A percentile compares a stretch with the other conserved stretches of the same genome.
phyloP scores from a whole-genome alignment of 176 grass and related monocot genomes.

The Lolium multiflorum region DNA sequence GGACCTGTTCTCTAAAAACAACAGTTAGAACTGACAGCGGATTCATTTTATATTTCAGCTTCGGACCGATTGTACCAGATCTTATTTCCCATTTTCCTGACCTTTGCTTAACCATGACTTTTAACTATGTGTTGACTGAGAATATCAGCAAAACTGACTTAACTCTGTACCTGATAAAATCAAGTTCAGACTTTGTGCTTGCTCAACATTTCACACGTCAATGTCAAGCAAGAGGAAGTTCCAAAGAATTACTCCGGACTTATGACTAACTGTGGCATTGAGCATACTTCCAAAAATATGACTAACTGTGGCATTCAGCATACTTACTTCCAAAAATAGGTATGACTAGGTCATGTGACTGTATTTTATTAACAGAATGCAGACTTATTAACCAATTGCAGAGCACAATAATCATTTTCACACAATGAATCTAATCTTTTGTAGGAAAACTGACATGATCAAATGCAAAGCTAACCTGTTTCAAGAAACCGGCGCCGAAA shows the following conservation, averaged over 20 bases:
- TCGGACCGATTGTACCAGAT: conserved; percentile 45
- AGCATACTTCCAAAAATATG: conserved; percentile 10
- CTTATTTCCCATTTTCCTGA: conserved; percentile 34
- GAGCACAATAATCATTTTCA: background rate
- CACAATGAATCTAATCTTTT: background rate
- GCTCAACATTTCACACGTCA: conserved; percentile 7
- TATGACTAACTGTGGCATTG: background rate
- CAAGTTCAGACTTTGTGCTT: background rate
- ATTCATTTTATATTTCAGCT: conserved; percentile 38
- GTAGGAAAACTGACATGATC: conserved; percentile 20
- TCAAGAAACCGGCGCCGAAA: conserved; percentile 92
- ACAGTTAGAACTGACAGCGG: background rate
- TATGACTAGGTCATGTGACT: background rate
- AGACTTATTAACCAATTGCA: background rate
- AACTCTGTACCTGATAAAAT: conserved; percentile 40
- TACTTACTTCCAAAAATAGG: background rate
- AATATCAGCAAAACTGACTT: conserved; percentile 40
- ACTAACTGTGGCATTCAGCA: background rate
- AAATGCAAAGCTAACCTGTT: conserved; percentile 68
- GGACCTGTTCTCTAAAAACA: background rate
- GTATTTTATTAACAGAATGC: background rate
- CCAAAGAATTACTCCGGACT: background rate
- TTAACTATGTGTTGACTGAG: conserved; percentile 44
- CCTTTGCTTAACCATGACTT: conserved; percentile 28
- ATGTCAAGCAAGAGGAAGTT: background rate